These are phyloP conservation scores for Verticillium klebahnii DNA, from an alignment of 2,329 filamentous ascomycete species.

Conservation along the genomic window DNA sequence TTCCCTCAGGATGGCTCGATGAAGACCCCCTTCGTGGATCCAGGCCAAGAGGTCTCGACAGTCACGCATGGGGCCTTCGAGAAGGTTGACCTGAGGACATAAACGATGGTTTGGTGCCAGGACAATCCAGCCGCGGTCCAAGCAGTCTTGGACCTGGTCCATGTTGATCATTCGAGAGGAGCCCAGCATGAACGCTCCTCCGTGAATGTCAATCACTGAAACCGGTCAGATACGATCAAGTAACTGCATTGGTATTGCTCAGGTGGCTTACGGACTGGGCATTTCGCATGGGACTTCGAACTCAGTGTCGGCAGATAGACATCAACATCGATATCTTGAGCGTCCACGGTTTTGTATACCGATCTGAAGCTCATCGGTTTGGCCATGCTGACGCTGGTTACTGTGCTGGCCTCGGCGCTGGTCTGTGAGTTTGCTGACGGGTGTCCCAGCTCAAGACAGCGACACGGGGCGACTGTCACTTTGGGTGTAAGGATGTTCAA, in stretches of 20 bases:
- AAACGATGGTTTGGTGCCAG: slow-evolving; percentile 27
- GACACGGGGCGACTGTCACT: too few species aligned
- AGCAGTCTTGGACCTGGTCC: slow-evolving; percentile 31
- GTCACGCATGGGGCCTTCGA: slow-evolving; percentile 25
- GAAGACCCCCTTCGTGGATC: slow-evolving; percentile 24
- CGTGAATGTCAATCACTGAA: slow-evolving; percentile 36
- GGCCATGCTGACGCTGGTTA: slow-evolving; percentile 8
- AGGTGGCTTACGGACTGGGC: neutral
- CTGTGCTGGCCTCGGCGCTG: neutral
- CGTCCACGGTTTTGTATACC: slow-evolving; percentile 22
- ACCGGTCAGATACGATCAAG: neutral
- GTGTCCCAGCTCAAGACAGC: too few species aligned
- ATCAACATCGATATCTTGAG: slow-evolving; percentile 22
- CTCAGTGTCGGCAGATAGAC: slow-evolving; percentile 17
- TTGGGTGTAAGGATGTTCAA: too few species aligned
- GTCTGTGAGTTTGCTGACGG: too few species aligned
- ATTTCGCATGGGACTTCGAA: neutral
- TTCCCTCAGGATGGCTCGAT: slow-evolving; percentile 16
- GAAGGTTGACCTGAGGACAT: slow-evolving; percentile 24
- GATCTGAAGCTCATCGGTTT: slow-evolving; percentile 11
- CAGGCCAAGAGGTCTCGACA: slow-evolving; percentile 28
- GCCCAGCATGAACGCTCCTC: slow-evolving; percentile 38
- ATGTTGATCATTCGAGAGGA: slow-evolving; percentile 31
- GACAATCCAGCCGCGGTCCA: slow-evolving; percentile 31
- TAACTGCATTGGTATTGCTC: neutral